These are phyloP conservation scores for Metschnikowia matae DNA, from an alignment of 805 yeast species.

Conservation along the genomic window DNA sequence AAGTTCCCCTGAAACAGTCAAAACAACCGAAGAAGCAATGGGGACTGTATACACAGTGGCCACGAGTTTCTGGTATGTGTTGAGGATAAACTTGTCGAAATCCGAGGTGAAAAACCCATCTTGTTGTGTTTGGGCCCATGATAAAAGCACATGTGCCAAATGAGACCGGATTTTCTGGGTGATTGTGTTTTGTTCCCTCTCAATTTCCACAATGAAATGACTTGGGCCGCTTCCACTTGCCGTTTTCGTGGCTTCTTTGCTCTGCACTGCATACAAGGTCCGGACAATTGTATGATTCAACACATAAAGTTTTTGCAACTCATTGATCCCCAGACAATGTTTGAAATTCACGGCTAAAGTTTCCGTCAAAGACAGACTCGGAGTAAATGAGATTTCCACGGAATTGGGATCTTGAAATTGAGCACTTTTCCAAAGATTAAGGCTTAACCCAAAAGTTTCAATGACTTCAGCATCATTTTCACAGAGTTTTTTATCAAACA, in stretches of 20 bases:
- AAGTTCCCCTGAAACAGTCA: slow-evolving; percentile 28
- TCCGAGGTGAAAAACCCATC: slow-evolving; percentile 6
- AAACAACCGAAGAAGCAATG: slow-evolving; percentile 16
- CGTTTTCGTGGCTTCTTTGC: background rate
- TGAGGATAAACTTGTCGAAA: slow-evolving; percentile 23
- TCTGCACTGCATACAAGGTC: slow-evolving; percentile 14
- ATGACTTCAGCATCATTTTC: slow-evolving; percentile 2
- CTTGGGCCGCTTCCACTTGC: slow-evolving; percentile 3
- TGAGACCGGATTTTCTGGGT: slow-evolving; percentile 15
- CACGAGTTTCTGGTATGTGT: slow-evolving; percentile 14
- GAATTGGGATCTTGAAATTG: slow-evolving; percentile 6
- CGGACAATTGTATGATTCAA: slow-evolving; percentile 19
- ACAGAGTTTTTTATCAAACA: background rate
- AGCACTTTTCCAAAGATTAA: slow-evolving; percentile 16
- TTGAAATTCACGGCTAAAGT: slow-evolving; percentile 18
- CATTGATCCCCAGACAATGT: slow-evolving; percentile 14
- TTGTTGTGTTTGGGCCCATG: slow-evolving; percentile 6
- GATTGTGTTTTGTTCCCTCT: slow-evolving; percentile 20
- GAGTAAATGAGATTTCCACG: background rate
- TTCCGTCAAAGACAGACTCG: slow-evolving; percentile 4
- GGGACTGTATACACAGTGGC: slow-evolving; percentile 2
- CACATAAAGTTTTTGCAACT: slow-evolving; percentile 21
- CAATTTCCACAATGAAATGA: slow-evolving; percentile 3
- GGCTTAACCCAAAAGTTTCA: slow-evolving; percentile 12
- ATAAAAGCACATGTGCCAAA: slow-evolving; percentile 20